Base-by-base conservation (phyloP, 2,329 filamentous ascomycete species). In the Gaeumannomyces sp. region DNA sequence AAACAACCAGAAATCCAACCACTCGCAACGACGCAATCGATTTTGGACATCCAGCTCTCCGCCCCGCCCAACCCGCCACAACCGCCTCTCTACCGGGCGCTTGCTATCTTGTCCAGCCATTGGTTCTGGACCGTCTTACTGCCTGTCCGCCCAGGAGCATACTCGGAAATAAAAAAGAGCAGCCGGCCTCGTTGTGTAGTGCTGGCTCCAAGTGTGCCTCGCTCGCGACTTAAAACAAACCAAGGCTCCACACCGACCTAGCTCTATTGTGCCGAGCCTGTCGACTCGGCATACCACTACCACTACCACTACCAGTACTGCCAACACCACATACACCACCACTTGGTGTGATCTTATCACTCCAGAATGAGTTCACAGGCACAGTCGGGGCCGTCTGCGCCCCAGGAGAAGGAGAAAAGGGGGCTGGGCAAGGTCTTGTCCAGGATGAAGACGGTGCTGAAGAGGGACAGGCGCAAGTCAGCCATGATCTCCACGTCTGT, bases 381-480 rank as follows among this genome's bases (percentile, higher is more conserved):
- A 64, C 79, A 76, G 66, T 72, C 71, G 61, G 76, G 75, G 69
- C 73, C 75, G 56, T 75, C 72, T 63, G 71, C 69, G 66, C 70
- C 73, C 59, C 76, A 75, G 70, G 78, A 79, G 64, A 76, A 75
- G 70, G 78, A 79, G 69, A 82, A 79, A 74, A 82, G 76, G 72
- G 78, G 79, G 16, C 69, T 85, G 33, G 78, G 77, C 64, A 83
- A 77, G 70, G 74, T 84, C 27, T 67, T 85, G 38, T 78, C 78
- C 50, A 76, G 80, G 50, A 76, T 83, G 71, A 85, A 79, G 76
- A 81, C 80, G 3, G 80, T 81, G 38, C 76, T 84, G 65, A 83
- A 76, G 73, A 79, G 76, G 68, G 73, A 80, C 63, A 70, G 71
- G 68, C 64, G 69, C 61, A 68, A 66, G 50, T 66, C 69, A 28